Evolutionary conservation across 768 basidiomycete genomes (phyloP), one percentile per base, ranked within the genome.

Genomic region (Collybiopsis confluens): DNA sequence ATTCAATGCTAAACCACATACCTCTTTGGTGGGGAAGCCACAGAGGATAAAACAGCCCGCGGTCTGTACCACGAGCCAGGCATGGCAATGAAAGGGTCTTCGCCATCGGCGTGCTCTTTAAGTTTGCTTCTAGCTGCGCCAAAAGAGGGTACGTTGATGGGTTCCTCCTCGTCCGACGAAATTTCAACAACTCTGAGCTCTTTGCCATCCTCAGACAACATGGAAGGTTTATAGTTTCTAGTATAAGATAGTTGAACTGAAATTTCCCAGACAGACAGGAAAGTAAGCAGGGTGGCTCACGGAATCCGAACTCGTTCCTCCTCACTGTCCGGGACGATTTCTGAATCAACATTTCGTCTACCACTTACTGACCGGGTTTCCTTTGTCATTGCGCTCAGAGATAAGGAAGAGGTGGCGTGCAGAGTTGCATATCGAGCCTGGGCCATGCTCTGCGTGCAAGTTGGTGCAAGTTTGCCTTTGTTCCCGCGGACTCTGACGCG

Each of bases 291-390:
- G 38, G 7, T 3, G 56, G 71, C 50, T 11, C 13, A 52, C 50
- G 13, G 20, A 2, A 18, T 3, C 26, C 58, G 74, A 71, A 59
- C 58, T 48, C 70, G 66, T 61, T 79, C 78, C 49, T 80, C 77
- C 58, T 80, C 78, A 54, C 77, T 80, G 58, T 82, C 76, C 10
- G 74, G 72, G 35, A 76, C 64, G 41, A 79, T 61, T 58, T 77
- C 73, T 20, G 2, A 6, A 6, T 28, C 18, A 18, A n/a, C 18
- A 27, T 26, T 18, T 43, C 16, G 16, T 28, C n/a, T 21, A 37
- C 24, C 18, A n/a, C 40, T 52, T 27, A 33, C 40, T 42, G 40
- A 40, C 24, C 38, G 50, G n/a, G 21, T 18, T 24, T 41, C 41
- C 13, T 41, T 30, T 15, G 23, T 23, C 26, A 2, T 52, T 23